Evolutionary conservation across 1,284 basidiomycete genomes (phyloP), one percentile per base, ranked within the genome.

Genomic region (Dichomitus squalens): DNA sequence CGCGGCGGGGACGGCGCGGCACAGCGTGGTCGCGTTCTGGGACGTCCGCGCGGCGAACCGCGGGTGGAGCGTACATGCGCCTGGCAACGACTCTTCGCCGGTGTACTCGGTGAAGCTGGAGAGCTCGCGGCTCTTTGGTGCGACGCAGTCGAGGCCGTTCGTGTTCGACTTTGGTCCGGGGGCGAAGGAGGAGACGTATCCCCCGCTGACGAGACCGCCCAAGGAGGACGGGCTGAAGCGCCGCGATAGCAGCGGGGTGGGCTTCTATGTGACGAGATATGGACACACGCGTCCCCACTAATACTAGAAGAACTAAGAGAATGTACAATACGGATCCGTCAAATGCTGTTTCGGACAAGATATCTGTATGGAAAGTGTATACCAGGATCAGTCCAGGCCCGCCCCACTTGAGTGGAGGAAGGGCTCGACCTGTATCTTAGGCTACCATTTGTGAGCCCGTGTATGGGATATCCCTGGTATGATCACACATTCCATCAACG

Each of bases 41-140:
- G 90, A 92, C 69, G 76, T 90, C 27, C 84, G 90, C 21, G 75
- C 75, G 21, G 77, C 86, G 0, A 71, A 67, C 7, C 69, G 61
- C 21, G 89, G 89, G 2, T 91, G 88, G 86, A 88, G 85, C 61
- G 84, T 90, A 2, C 83, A 90, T 68, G 86, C 86, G 3, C 90
- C 90, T 2, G 84, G 86, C 6, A 89, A 89, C 64, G 88, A 90
- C 66, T 72, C 79, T 0, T 89, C 86, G 2, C 90, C 90, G 0
- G 87, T 92, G 7, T 92, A 91, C 67, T 80, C 82, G 3, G 68
- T 92, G 51, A 70, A 85, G 31, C 72, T 90, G 21, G 90, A 92
- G 70, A 85, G 87, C 63, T 85, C 88, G 7, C 81, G 90, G 27
- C 71, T 91, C 39, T 92, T 87, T 63, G 90, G 89, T 7, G 87